A percentile compares a stretch with the other conserved stretches of the same genome.
Evolutionary conservation across 2,329 filamentous ascomycete genomes (phyloP).

Genomic region (Fusarium drepaniforme): DNA sequence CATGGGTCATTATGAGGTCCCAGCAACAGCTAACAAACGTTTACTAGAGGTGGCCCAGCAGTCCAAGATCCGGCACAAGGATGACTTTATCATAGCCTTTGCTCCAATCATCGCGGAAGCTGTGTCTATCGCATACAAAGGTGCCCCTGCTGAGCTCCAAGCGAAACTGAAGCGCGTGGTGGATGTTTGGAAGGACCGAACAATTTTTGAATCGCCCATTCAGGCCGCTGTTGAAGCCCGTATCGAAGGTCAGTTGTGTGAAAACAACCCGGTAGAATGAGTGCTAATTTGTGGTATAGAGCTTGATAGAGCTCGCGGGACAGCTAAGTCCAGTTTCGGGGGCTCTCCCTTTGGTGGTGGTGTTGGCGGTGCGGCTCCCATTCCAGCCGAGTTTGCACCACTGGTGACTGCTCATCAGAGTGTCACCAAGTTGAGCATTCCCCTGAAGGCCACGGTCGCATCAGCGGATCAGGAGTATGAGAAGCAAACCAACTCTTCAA

Average conservation of each 20-base stretch:
- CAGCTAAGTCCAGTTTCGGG: slow-evolving; percentile 63
- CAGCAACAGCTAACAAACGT: slow-evolving; percentile 9
- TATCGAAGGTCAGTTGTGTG: slow-evolving; percentile 72
- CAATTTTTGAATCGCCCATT: slow-evolving; percentile 85
- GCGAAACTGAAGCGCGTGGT: slow-evolving; percentile 88
- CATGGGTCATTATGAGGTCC: neutral
- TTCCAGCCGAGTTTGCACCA: slow-evolving; percentile 82
- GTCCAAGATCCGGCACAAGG: slow-evolving; percentile 90
- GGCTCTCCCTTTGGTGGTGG: slow-evolving; percentile 64
- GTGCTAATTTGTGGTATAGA: slow-evolving; percentile 57
- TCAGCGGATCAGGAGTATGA: slow-evolving; percentile 85
- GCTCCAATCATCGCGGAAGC: slow-evolving; percentile 93
- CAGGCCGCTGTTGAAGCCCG: slow-evolving; percentile 84
- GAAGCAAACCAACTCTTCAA: slow-evolving; percentile 81
- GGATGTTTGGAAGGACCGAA: slow-evolving; percentile 91
- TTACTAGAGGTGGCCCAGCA: slow-evolving; percentile 90
- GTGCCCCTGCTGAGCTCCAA: slow-evolving; percentile 87
- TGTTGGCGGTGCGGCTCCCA: slow-evolving; percentile 67
- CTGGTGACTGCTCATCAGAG: slow-evolving; percentile 81
- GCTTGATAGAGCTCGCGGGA: slow-evolving; percentile 70
- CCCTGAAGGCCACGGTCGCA: slow-evolving; percentile 74
- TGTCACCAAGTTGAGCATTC: slow-evolving; percentile 78
- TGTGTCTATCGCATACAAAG: slow-evolving; percentile 90
- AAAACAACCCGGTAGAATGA: neutral
- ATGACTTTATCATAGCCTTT: slow-evolving; percentile 93